These are phyloP conservation scores for Fusarium sublunatum DNA, from an alignment of 2,329 filamentous ascomycete species.

Conservation along the genomic window DNA sequence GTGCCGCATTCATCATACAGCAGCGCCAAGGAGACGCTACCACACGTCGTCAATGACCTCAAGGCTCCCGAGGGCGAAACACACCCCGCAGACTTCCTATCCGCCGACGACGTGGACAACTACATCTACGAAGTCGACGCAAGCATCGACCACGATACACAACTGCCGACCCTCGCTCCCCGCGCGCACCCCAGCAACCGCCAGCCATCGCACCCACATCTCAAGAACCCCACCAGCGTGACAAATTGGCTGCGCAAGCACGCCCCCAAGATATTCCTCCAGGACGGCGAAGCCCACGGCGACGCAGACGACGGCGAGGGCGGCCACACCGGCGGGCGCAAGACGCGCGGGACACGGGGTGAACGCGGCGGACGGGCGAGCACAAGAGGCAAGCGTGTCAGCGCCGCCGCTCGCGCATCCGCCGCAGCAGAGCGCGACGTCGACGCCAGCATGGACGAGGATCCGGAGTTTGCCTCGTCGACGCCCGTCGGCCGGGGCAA, in stretches of 20 bases:
- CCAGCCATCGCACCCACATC: conserved; percentile 54
- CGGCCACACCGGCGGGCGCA: conserved; percentile 49
- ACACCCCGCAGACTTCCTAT: conserved; percentile 74
- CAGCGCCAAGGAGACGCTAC: conserved; percentile 71
- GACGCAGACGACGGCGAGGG: conserved; percentile 54
- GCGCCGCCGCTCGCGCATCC: conserved; percentile 40
- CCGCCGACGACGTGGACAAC: conserved; percentile 77
- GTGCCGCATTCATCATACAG: conserved; percentile 64
- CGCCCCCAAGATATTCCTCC: conserved; percentile 84
- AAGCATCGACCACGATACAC: conserved; percentile 57
- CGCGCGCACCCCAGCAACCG: conserved; percentile 54
- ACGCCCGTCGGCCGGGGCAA: conserved; percentile 54
- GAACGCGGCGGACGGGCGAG: conserved; percentile 55
- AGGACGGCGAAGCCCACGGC: conserved; percentile 68
- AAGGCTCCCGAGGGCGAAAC: conserved; percentile 62
- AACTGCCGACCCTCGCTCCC: conserved; percentile 64
- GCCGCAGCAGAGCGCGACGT: conserved; percentile 45
- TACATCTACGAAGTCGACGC: conserved; percentile 75
- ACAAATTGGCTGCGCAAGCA: conserved; percentile 95
- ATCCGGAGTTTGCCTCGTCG: conserved; percentile 49
- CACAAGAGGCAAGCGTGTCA: conserved; percentile 53
- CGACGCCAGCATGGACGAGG: conserved; percentile 56
- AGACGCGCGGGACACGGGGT: conserved; percentile 51
- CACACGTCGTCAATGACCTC: conserved; percentile 65
- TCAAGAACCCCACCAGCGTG: conserved; percentile 85